phyloP scores from a whole-genome alignment of 495 filamentous ascomycete genomes.

The Penicillium coffeae region DNA sequence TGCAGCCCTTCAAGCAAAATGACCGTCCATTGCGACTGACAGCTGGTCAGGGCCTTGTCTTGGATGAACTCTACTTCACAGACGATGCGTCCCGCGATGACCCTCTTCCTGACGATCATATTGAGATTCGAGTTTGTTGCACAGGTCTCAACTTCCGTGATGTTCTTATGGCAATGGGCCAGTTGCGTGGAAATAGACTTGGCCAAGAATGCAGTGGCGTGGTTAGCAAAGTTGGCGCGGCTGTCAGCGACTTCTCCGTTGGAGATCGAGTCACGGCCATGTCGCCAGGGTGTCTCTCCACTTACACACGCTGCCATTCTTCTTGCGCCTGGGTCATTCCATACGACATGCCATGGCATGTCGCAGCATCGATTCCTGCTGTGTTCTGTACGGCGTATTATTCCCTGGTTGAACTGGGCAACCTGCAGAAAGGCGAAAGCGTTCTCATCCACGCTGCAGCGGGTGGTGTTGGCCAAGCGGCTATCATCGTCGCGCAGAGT shows the following conservation, averaged over 20 bases:
- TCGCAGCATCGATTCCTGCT: constrained; percentile 55
- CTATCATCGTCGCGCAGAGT: constrained; percentile 54
- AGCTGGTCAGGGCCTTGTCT: constrained; percentile 18
- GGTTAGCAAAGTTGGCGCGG: constrained; percentile 37
- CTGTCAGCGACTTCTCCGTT: constrained; percentile 38
- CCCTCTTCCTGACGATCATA: constrained; percentile 19
- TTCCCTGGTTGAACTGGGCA: constrained; percentile 38
- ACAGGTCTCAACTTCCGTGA: constrained; percentile 40
- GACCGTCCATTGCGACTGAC: constrained; percentile 25
- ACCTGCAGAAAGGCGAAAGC: constrained; percentile 45
- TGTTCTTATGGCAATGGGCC: constrained; percentile 34
- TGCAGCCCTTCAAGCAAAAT: constrained; percentile 25
- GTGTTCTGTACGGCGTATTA: constrained; percentile 59
- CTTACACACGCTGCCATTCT: constrained; percentile 20
- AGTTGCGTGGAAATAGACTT: constrained; percentile 24
- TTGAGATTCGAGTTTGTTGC: constrained; percentile 29
- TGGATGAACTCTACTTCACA: constrained; percentile 34
- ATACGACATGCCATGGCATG: constrained; percentile 44
- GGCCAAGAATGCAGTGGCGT: constrained; percentile 34
- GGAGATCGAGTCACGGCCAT: constrained; percentile 55
- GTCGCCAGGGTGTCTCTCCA: constrained; percentile 33
- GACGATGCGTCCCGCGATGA: constrained; percentile 17
- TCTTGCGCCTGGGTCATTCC: constrained; percentile 37
- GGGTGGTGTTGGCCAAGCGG: constrained; percentile 59
- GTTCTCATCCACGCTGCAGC: constrained; percentile 60